Base-by-base conservation (phyloP, 2,329 filamentous ascomycete species). In the Berkeleyomyces basicola region DNA sequence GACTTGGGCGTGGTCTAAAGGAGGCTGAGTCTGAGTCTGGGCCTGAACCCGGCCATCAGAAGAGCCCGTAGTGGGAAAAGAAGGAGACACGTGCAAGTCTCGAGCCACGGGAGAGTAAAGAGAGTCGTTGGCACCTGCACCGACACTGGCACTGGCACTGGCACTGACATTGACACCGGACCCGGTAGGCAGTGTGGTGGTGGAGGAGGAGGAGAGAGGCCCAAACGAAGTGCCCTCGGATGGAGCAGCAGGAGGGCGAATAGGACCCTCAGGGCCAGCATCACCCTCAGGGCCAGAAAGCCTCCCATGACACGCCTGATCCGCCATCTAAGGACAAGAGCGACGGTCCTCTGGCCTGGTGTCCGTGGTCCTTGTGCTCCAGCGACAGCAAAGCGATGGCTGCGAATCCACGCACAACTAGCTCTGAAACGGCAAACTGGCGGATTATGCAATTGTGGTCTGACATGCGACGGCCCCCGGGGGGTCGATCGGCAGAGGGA, bases 381-480 rank as follows among this genome's bases (percentile, higher is more conserved):
- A 36, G 9, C 44, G 31, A 59, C 42, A 31, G 58, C 4, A 59
- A 23, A 43, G 40, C 42, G 31, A 55, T 55, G 7, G 33, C 51
- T 46, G 23, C 23, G 57, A 59, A 39, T 44, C 57, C 53, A 23
- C 36, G 42, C 47, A 40, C 58, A n/a, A 44, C 58, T 42, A 61
- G 44, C 10, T 40, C 58, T 47, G 49, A 57, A 57, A 59, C 58
- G 49, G 53, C 46, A 58, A 36, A 59, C 58, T 51, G 53, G 40
- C 33, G 49, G 44, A 63, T 63, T 61, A 65, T 65, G 63, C 63
- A 65, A 65, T 65, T 60, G 46, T 65, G 63, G 63, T 33, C 63
- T 65, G 63, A 65, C 63, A 65, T 65, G 36, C 46, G 37, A 62
- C 43, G 61, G 61, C 33, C 61, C 59, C 53, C 53, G 51, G 62